Conservation (phyloP, 2,329 filamentous ascomycete genomes). For the Aureobasidium sp. region DNA sequence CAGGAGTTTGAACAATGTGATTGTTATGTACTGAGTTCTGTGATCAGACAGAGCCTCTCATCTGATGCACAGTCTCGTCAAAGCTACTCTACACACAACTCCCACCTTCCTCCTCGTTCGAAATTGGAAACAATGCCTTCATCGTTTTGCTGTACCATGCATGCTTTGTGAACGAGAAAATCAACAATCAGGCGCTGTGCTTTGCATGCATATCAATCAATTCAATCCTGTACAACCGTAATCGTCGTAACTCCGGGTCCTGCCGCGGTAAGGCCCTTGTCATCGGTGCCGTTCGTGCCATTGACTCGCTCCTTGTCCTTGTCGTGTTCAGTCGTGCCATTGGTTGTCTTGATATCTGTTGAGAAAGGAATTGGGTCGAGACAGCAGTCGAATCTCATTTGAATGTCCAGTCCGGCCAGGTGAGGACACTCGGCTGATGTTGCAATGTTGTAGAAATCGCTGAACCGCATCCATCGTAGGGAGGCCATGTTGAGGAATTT, state of each 20-base stretch:
- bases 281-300: constrained; percentile 9
- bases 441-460: constrained; percentile 16
- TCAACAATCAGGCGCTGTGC: constrained; percentile 8
- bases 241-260: constrained; percentile 16
- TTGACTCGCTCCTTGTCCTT: not conserved
- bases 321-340: constrained; percentile 4
- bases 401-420: not conserved
- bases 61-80: not conserved
- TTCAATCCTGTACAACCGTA: constrained; percentile 16
- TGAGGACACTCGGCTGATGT: constrained; percentile 9
- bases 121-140: not conserved
- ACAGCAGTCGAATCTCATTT: constrained; percentile 14
- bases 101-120: not conserved
- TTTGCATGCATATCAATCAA: constrained; percentile 5
- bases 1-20: not conserved
- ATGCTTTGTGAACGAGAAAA: not conserved
- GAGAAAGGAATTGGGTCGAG: constrained; percentile 4
- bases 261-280: not conserved
- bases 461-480: constrained; percentile 17
- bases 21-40: not conserved
- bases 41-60: not conserved
- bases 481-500: constrained; percentile 16
- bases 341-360: not conserved
- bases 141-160: not conserved
- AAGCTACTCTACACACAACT: constrained; percentile 3